Evolutionary conservation across 1,284 basidiomycete species (phyloP), one percentile per base, ranked within the genome.

Genomic region (Trichosporon faecale): DNA sequence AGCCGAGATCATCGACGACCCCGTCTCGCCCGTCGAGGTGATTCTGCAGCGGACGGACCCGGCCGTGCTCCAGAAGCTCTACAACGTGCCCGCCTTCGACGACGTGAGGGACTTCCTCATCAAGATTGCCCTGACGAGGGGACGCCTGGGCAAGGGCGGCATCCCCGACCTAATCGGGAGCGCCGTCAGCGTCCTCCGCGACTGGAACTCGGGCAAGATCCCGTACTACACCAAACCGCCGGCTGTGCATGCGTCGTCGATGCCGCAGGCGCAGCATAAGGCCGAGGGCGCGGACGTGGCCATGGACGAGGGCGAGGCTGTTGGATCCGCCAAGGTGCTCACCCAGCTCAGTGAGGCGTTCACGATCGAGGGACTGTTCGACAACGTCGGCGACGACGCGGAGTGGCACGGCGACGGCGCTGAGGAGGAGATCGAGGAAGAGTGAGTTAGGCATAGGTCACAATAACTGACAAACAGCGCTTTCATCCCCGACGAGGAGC

Each of bases 161-260:
- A 91, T 94, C 2, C 95, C 96, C 0, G 95, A 98, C 82, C 82
- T 96, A 21, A 89, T 91, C 63, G 87, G 90, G 0, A 88, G 93
- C 0, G 94, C 95, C 0, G 89, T 93, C 33, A 89, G 91, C 16
- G 88, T 98, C n/a, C 84, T 99, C 3, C 89, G 88, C 64, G 96
- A 99, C 81, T 98, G 96, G 95, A 98, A 98, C 79, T 89, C 93
- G 73, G 94, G 98, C 77, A 95, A 94, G 79, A 98, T 98, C 29
- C 91, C 91, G 0, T 98, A 94, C 84, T 92, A 88, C 83, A 93
- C 93, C 1, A 81, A 85, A 0, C 93, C 95, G 2, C 95, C 96
- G 0, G 79, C 85, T 2, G 80, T 92, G 2, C 93, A 94, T 78
- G 89, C 91, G 0, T 93, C 92, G 1, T 86, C 88, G n/a, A 61